Evolutionary conservation across 2,329 filamentous ascomycete genomes (phyloP), one percentile per base, ranked within the genome.

Genomic region (Calycina herbarum): DNA sequence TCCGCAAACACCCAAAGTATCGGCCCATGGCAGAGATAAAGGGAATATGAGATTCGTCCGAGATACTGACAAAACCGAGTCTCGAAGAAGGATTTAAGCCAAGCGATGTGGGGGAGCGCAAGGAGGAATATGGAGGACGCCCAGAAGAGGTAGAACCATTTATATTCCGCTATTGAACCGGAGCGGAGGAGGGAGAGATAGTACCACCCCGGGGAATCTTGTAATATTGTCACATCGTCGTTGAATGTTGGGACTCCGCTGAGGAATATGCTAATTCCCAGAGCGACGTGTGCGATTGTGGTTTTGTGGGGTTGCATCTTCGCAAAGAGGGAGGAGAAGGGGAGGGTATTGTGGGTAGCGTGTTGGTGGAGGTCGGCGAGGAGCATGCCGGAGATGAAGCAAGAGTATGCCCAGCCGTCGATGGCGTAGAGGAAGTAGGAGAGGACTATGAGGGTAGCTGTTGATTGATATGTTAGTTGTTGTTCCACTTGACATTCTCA

Each of bases 131-230:
- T 80, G 29, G 80, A 78, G 0, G 87, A 82, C 0, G 86, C 87
- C 78, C 82, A 86, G 74, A 87, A 88, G 2, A 90, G 80, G 73
- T 82, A 90, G 76, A 89, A 89, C 86, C 86, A 90, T 74, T 89
- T 89, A 72, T 82, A 82, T 73, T 89, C 85, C 69, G 81, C 88
- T 10, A 88, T 85, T 1, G 87, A 87, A 72, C 89, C 85, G 0
- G 88, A 86, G 66, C 88, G 89, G 64, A 91, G 78, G 65, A 80
- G 81, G 0, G 86, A 69, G 17, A 74, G 45, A 48, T 68, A 69
- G 54, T 69, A 64, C 74, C 73, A 76, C 4, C 88, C 87, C 0
- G 85, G 82, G 17, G 82, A 86, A 29, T 79, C 79, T 29, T 79
- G 77, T 1, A 91, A 76, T 6, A 82, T 75, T 4, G 80, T 73